Base-by-base conservation (phyloP, 345 rosid species). In the Triadica sebifera region DNA sequence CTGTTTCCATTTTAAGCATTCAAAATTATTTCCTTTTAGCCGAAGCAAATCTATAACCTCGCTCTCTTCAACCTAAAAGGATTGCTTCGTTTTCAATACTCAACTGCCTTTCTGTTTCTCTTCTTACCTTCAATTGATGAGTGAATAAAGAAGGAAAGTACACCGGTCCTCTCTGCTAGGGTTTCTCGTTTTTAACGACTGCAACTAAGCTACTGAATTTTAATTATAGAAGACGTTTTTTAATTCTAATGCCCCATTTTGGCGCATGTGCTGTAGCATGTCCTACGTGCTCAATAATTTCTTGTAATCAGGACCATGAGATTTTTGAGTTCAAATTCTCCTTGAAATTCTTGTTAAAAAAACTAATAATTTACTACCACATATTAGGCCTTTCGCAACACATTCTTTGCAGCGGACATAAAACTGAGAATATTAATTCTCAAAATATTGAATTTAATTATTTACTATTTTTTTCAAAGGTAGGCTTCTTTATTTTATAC, bases 1-100 rank as follows among this genome's bases (percentile, higher is more conserved):
- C 15, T 5, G 8, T 67, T 78, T 78, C 81, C 56, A 68, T 53
- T 73, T 67, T 68, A 8, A 52, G 81, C 81, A 60, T 46, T 50
- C 12, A 17, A 43, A 73, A 34, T 34, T 66, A 38, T 66, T 49
- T 64, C 22, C 46, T 15, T 50, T 20, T 50, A 12, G 24, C 20
- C 16, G 12, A 49, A 41, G 37, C 38, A 61, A 73, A 73, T 73
- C 61, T 63, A 37, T 0, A 51, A 16, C 58, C 43, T 34, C 29
- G 52, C 59, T 41, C 22, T 73, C 71, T 65, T 55, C 64, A 17
- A 52, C 70, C 64, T 41, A 74, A 65, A 43, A 55, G 38, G 55
- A 25, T 61, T 67, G 34, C 53, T 64, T 7, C 15, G 13, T 12
- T 37, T 38, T 9, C 75, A 62, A 22, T 45, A 45, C 12, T 43